Conservation (phyloP, 305 asterid species). For the Solanum hybrid region DNA sequence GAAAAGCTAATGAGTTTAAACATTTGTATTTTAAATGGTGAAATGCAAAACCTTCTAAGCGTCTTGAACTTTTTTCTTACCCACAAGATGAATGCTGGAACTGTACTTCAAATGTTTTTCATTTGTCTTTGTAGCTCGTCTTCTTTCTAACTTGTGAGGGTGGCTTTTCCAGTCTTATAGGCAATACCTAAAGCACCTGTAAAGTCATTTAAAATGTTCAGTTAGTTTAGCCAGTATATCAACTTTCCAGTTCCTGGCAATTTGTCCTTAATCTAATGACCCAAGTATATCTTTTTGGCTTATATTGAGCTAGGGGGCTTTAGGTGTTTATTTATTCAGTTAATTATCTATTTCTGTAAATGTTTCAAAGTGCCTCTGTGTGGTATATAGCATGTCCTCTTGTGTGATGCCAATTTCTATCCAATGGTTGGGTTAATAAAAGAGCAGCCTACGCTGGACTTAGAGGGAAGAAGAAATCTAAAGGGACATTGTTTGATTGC, state of each 20-base stretch:
- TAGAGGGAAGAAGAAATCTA: constrained; percentile 57
- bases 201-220: neutral
- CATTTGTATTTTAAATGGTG: neutral
- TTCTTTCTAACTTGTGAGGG: neutral
- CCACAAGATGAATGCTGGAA: neutral
- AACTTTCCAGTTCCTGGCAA: neutral
- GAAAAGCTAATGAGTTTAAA: neutral
- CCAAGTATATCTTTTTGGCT: neutral
- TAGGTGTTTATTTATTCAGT: neutral
- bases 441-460: constrained; percentile 35
- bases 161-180: neutral
- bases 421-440: constrained; percentile 55
- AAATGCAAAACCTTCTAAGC: neutral
- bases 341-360: neutral
- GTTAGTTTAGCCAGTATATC: neutral
- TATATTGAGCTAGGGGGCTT: neutral
- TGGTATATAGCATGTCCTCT: constrained; percentile 24
- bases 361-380: neutral
- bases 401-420: constrained; percentile 46
- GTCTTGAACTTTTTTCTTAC: neutral
- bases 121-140: neutral
- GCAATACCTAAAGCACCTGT: neutral
- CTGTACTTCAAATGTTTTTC: neutral
- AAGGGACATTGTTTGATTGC: constrained; percentile 54
- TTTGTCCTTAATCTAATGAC: neutral